phyloP scores from a whole-genome alignment of 2,329 filamentous ascomycete species.

The Penicillium sp. region DNA sequence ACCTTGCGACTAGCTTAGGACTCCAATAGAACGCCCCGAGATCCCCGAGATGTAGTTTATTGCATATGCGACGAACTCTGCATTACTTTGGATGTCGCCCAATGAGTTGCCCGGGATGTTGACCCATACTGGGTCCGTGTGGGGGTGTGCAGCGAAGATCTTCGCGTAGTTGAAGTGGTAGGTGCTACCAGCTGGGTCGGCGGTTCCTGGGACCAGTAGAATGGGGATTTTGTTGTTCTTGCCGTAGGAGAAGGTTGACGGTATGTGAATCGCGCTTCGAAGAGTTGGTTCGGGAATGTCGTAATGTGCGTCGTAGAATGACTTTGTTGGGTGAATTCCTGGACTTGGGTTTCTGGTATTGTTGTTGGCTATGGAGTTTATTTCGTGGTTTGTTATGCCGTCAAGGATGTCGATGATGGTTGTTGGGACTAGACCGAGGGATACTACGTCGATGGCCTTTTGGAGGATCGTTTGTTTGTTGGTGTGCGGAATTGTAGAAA shows the following conservation, averaged over 20 bases:
- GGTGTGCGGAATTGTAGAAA: background rate
- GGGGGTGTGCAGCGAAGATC: background rate
- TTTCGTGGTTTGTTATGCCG: background rate
- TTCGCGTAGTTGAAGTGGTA: slow-evolving; percentile 8
- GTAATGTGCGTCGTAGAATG: slow-evolving; percentile 4
- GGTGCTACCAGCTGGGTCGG: slow-evolving; percentile 3
- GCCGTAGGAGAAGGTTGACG: slow-evolving; percentile 1
- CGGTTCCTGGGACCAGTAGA: slow-evolving; percentile 6
- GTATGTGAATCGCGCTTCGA: slow-evolving; percentile 7
- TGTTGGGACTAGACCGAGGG: background rate
- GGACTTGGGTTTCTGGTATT: background rate
- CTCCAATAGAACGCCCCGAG: slow-evolving; percentile 35
- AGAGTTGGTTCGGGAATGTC: background rate
- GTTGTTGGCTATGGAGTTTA: slow-evolving; percentile 8
- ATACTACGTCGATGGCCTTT: background rate
- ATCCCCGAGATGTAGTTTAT: slow-evolving; percentile 6
- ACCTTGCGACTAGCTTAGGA: slow-evolving; percentile 58
- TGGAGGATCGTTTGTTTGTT: background rate
- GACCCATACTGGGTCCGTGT: slow-evolving; percentile 7
- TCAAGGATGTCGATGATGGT: background rate
- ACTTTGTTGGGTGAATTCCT: slow-evolving; percentile 4
- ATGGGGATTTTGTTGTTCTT: background rate
- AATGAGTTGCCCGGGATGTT: slow-evolving; percentile 6
- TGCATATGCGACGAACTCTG: slow-evolving; percentile 10
- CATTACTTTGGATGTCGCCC: slow-evolving; percentile 8